Base-by-base conservation (phyloP, 495 filamentous ascomycete species). In the Trichoderma asperelloides region DNA sequence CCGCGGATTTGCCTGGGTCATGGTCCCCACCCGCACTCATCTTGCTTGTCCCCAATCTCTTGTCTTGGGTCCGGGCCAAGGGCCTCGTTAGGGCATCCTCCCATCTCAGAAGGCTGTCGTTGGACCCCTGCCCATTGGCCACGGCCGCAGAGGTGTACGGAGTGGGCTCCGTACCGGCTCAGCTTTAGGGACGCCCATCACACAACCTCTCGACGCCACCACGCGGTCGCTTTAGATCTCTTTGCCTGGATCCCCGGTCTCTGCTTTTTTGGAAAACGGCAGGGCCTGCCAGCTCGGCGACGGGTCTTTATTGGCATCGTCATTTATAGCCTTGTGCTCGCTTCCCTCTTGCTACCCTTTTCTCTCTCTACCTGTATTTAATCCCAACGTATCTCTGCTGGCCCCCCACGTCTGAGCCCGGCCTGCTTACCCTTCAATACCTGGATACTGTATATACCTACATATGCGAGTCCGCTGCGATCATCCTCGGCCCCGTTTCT, bases 1-100 rank as follows among this genome's bases (percentile, higher is more conserved):
- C 55, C 55, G 55, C 55, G 55, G 55, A 60, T 60, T 60, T 60
- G 23, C 55, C 23, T 55, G 49, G 55, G 23, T 9, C 55, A 3
- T 23, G 51, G 55, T 13, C 16, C 33, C 55, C 55, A 60, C 55
- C 7, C 55, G 55, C 55, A 60, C 55, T 60, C 55, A 60, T 60
- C 55, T 60, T 60, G 55, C 55, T 60, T 60, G 55, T 60, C 55
- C 55, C 55, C 55, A 60, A 60, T 60, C 55, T 60, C 55, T 28
- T 60, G 55, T 60, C 23, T 60, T 60, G 55, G 55, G 55, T 11
- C 55, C 55, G 55, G 49, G 8, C 55, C 55, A 60, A 60, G 55
- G 55, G 55, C 55, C 55, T 60, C 25, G 25, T 30, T 60, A 60
- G 55, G 55, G 55, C 55, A 60, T 28, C 55, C 51, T 60, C 51